Conservation (phyloP, 305 asterid genomes). For the Solanum hybrid region DNA sequence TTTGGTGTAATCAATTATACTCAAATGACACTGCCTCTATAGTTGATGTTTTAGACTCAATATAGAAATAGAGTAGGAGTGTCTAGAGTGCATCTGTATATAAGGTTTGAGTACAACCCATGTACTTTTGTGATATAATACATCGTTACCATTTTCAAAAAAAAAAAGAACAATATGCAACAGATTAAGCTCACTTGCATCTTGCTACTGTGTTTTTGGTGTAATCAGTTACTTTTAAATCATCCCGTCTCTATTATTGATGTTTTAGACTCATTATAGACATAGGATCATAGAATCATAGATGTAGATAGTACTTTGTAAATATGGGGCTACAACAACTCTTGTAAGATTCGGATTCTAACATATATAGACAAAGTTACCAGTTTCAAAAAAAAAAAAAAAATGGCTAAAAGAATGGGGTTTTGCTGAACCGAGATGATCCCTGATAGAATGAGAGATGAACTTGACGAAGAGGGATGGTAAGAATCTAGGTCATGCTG, state of each 20-base stretch:
- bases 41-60: too few relatives aligned
- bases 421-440: neutral
- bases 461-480: neutral
- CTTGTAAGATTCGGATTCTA: neutral
- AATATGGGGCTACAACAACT: neutral
- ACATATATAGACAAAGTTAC: neutral
- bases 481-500: neutral
- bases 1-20: too few relatives aligned
- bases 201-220: neutral
- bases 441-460: neutral
- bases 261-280: neutral
- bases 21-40: too few relatives aligned
- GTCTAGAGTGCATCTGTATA: too few relatives aligned
- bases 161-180: neutral
- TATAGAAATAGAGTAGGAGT: too few relatives aligned
- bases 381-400: neutral
- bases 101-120: too few relatives aligned
- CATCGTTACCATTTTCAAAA: too few relatives aligned
- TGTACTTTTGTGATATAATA: too few relatives aligned
- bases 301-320: neutral
- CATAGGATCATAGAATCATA: neutral
- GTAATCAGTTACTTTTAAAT: neutral
- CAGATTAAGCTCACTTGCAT: neutral
- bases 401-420: neutral
- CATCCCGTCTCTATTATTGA: neutral